Evolutionary conservation across 768 basidiomycete genomes (phyloP).

Genomic region (Boletus reticuloceps): DNA sequence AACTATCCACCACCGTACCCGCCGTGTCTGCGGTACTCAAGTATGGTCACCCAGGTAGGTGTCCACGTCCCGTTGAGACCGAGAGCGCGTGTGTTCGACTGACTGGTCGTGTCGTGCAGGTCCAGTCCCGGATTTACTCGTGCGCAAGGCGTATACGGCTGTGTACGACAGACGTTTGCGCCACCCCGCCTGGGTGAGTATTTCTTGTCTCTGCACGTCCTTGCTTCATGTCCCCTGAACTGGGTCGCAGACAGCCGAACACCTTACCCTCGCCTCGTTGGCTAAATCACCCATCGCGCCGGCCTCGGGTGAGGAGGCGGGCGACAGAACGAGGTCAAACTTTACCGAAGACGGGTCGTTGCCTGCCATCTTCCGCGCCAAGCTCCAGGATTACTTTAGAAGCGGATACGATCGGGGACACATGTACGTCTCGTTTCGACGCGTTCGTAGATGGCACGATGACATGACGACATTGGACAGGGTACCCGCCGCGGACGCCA

Average conservation of each 20-base stretch:
- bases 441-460: not conserved
- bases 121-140: conserved; percentile 76
- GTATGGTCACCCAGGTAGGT: conserved; percentile 22
- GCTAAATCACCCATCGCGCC: conserved; percentile 42
- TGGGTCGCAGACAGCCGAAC: conserved; percentile 80
- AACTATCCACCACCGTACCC: conserved; percentile 34
- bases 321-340: conserved; percentile 70
- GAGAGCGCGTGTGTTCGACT: not conserved
- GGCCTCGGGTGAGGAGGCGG: conserved; percentile 40
- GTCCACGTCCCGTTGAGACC: not conserved
- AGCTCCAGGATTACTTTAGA: conserved; percentile 83
- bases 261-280: conserved; percentile 78
- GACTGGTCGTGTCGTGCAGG: conserved; percentile 48
- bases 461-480: conserved; percentile 34
- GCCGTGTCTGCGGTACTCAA: conserved; percentile 50
- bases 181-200: conserved; percentile 89
- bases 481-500: conserved; percentile 97
- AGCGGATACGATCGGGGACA: conserved; percentile 97
- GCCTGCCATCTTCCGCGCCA: conserved; percentile 76
- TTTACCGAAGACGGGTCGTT: conserved; percentile 84
- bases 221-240: not conserved
- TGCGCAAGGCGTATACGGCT: conserved; percentile 81
- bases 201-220: no score
- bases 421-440: conserved; percentile 59
- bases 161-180: conserved; percentile 88